Percentiles rank a stretch among this genome's conserved stretches.
These are phyloP conservation scores for Sphagnum tenellum DNA, from an alignment of 225 moss, liverwort and hornwort species.

Conservation along the genomic window DNA sequence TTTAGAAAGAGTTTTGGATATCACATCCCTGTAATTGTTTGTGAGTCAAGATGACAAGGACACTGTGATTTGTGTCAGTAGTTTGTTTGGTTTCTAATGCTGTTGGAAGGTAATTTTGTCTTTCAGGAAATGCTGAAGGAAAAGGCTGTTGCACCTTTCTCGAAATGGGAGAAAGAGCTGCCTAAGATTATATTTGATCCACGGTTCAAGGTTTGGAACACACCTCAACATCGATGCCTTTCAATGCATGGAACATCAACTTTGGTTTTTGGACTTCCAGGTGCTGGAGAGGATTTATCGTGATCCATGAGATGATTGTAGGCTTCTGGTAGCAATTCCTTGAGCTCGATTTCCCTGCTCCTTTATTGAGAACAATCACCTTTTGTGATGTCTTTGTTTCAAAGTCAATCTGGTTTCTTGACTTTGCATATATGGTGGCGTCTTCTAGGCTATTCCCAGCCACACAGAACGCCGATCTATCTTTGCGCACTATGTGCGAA, in stretches of 20 bases:
- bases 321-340: too few species aligned
- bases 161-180: constrained; percentile 92
- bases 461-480: constrained; percentile 85
- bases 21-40: too few species aligned
- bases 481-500: constrained; percentile 91
- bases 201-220: constrained; percentile 62
- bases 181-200: constrained; percentile 81
- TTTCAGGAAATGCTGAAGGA: constrained; percentile 89
- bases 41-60: constrained; percentile 73
- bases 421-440: too few species aligned
- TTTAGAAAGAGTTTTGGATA: too few species aligned
- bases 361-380: too few species aligned
- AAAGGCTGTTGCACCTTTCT: constrained; percentile 84
- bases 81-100: too few species aligned
- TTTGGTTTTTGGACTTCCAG: not conserved
- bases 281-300: too few species aligned
- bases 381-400: not conserved
- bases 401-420: too few species aligned
- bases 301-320: too few species aligned
- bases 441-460: constrained; percentile 70
- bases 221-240: too few species aligned
- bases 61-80: constrained; percentile 8
- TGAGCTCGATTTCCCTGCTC: too few species aligned
- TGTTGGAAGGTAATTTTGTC: not conserved
- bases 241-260: too few species aligned